A percentile compares a stretch with the other conserved stretches of the same genome.
These are phyloP conservation scores for Acanthamoeba healyi DNA, from an alignment of 208 protist genomes.

Conservation along the genomic window DNA sequence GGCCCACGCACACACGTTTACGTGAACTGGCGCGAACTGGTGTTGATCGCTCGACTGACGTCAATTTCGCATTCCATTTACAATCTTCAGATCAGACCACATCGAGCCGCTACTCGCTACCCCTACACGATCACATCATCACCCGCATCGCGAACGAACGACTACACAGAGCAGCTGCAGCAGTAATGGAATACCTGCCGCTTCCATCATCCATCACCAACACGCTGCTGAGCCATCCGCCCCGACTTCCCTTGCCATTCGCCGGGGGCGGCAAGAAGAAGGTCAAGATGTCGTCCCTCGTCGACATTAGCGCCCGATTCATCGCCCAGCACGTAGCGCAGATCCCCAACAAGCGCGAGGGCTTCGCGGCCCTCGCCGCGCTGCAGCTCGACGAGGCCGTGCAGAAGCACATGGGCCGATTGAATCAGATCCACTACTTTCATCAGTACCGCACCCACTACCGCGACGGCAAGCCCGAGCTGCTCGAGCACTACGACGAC, in stretches of 20 bases:
- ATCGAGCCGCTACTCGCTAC: no score
- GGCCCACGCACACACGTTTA: no score
- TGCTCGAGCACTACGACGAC: constrained; percentile 17
- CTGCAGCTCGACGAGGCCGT: neutral
- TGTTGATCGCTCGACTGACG: no score
- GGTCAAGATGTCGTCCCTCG: neutral
- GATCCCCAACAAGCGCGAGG: neutral
- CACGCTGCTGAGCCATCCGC: neutral
- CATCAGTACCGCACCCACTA: constrained; percentile 9
- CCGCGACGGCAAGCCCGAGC: neutral
- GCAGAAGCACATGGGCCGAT: constrained; percentile 4
- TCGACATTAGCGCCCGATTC: neutral
- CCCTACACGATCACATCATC: no score
- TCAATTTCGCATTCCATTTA: constrained; percentile 28
- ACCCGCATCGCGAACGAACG: neutral
- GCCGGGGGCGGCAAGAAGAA: no score
- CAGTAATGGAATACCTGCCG: neutral
- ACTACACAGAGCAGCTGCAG: no score
- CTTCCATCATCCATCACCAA: neutral
- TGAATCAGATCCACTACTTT: constrained; percentile 44
- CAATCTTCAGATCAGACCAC: neutral
- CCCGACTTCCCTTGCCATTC: neutral
- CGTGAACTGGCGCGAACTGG: no score
- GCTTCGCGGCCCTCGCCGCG: neutral
- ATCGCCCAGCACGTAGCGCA: neutral